Percentiles rank a stretch among this genome's conserved stretches.
Conservation (phyloP, 2,329 filamentous ascomycete species). For the Sphaceloma murrayae region DNA sequence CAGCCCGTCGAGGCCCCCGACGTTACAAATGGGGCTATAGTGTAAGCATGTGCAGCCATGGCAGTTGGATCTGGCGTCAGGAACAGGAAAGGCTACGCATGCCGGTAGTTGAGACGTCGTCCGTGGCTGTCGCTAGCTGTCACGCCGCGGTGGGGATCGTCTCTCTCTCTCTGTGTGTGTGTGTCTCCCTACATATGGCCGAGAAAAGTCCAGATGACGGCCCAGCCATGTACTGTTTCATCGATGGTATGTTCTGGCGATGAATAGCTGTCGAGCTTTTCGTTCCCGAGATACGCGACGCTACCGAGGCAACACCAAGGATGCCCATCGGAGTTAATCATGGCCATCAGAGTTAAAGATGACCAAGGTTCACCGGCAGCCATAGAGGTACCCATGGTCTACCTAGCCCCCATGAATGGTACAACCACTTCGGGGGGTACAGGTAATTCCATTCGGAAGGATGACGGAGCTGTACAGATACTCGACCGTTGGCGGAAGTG, state of each 20-base stretch:
- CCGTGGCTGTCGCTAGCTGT: background rate
- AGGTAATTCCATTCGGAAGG: background rate
- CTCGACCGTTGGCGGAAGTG: background rate
- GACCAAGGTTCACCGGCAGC: too few species aligned
- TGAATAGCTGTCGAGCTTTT: too few species aligned
- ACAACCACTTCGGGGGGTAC: too few species aligned
- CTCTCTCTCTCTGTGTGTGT: too few species aligned
- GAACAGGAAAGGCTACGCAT: conserved; percentile 5
- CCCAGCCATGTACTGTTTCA: too few species aligned
- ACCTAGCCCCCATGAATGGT: too few species aligned
- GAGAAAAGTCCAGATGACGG: background rate
- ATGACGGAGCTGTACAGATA: conserved; percentile 12
- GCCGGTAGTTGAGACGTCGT: conserved; percentile 4
- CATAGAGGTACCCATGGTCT: too few species aligned
- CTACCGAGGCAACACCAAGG: too few species aligned
- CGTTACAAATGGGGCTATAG: conserved; percentile 2
- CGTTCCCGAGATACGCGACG: too few species aligned
- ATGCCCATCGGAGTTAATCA: too few species aligned
- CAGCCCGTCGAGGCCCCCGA: background rate
- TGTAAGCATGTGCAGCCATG: conserved; percentile 5
- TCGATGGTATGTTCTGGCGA: too few species aligned
- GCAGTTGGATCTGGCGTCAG: conserved; percentile 1
- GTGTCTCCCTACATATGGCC: background rate
- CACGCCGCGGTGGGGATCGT: conserved; percentile 1
- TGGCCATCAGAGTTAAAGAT: too few species aligned